Percentiles rank a stretch among this genome's conserved stretches.
Conservation (phyloP, 1,284 basidiomycete species). For the Boletus sp. region DNA sequence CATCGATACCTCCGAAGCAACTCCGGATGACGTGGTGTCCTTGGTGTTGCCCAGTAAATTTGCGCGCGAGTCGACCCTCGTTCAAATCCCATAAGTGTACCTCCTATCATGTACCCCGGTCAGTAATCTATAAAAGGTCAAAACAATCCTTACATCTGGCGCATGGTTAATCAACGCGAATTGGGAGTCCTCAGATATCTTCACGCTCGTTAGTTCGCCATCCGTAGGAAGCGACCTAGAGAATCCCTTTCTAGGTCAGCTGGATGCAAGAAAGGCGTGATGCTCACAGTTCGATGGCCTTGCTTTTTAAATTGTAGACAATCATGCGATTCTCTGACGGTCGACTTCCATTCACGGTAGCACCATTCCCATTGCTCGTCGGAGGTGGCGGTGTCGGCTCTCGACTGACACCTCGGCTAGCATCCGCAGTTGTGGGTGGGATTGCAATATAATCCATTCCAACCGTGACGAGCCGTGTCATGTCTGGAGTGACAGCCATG, state of each 20-base stretch:
- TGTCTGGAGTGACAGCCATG: slow-evolving; percentile 87
- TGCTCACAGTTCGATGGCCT: slow-evolving; percentile 64
- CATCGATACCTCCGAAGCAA: slow-evolving; percentile 93
- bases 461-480: slow-evolving; percentile 79
- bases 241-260: slow-evolving; percentile 19
- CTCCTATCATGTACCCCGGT: slow-evolving; percentile 58
- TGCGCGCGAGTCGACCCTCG: slow-evolving; percentile 69
- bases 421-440: slow-evolving; percentile 36
- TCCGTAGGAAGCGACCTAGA: slow-evolving; percentile 67
- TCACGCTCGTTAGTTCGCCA: slow-evolving; percentile 86
- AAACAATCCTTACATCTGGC: slow-evolving; percentile 68
- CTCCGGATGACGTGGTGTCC: slow-evolving; percentile 85
- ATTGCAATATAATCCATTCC: slow-evolving; percentile 61
- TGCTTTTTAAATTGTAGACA: slow-evolving; percentile 74
- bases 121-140: slow-evolving; percentile 8
- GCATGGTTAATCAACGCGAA: slow-evolving; percentile 88
- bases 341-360: slow-evolving; percentile 43
- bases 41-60: slow-evolving; percentile 84
- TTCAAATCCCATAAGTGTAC: slow-evolving; percentile 86
- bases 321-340: slow-evolving; percentile 66
- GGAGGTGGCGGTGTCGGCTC: slow-evolving; percentile 42
- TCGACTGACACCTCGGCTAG: slow-evolving; percentile 35
- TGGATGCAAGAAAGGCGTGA: slow-evolving; percentile 18
- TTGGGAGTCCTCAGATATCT: slow-evolving; percentile 85
- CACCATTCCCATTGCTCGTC: slow-evolving; percentile 43